phyloP scores from a whole-genome alignment of 371 early-diverging fungal genomes.

The Zychaea mexicana region DNA sequence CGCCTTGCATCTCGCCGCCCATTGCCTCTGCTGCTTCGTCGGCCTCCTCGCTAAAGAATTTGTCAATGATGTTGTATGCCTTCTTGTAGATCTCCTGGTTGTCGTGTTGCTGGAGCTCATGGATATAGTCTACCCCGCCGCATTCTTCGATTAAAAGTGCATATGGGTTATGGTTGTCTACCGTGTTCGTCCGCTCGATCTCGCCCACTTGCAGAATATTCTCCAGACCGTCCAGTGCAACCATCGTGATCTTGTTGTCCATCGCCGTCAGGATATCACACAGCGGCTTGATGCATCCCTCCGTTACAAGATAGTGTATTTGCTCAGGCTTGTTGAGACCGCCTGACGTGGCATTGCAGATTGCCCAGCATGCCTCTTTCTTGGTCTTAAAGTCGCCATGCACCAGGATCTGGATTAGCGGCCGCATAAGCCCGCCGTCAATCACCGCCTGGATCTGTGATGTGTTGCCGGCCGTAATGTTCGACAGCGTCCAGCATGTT shows the following conservation, averaged over 20 bases:
- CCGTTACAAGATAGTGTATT: constrained; percentile 86
- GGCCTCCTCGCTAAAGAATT: constrained; percentile 88
- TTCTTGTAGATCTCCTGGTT: constrained; percentile 95
- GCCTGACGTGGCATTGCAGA: constrained; percentile 97
- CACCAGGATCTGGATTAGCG: constrained; percentile 87
- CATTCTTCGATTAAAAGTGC: constrained; percentile 92
- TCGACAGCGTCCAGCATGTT: constrained; percentile 99
- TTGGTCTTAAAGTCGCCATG: constrained; percentile 96
- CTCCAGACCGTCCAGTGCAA: constrained; percentile 96
- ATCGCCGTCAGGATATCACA: constrained; percentile 89
- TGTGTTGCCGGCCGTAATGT: constrained; percentile 99
- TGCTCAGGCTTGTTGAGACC: constrained; percentile 90
- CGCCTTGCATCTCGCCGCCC: constrained; percentile 62
- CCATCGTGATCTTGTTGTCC: constrained; percentile 95
- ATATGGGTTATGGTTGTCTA: constrained; percentile 80
- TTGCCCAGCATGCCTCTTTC: constrained; percentile 99
- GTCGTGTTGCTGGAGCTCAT: constrained; percentile 89
- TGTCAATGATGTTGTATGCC: constrained; percentile 92
- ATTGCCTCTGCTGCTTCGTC: constrained; percentile 68
- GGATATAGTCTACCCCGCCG: constrained; percentile 93
- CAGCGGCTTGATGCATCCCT: constrained; percentile 94
- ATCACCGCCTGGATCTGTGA: constrained; percentile 95
- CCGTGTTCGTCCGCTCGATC: constrained; percentile 39
- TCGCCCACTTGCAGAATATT: constrained; percentile 98
- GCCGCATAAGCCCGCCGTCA: constrained; percentile 92